Evolutionary conservation across 1,284 basidiomycete genomes (phyloP).

Genomic region (Schizophyllum amplum): DNA sequence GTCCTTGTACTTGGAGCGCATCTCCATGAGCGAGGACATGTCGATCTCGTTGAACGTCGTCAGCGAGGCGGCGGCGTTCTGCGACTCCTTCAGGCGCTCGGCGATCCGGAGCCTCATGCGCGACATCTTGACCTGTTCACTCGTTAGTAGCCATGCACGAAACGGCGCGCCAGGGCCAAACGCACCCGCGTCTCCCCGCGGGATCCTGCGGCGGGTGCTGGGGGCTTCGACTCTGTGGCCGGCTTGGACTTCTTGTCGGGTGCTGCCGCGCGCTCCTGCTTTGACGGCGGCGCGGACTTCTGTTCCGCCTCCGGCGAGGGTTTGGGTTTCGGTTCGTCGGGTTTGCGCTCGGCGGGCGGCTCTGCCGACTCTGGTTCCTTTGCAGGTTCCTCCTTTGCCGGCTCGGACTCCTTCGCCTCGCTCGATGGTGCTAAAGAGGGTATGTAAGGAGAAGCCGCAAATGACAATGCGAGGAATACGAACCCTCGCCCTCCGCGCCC

Average conservation of each 20-base stretch:
- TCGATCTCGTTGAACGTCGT: slow-evolving; percentile 99
- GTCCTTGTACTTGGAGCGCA: slow-evolving; percentile 96
- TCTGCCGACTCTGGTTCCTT: no score
- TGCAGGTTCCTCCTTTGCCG: slow-evolving; percentile 33
- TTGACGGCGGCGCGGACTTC: slow-evolving; percentile 26
- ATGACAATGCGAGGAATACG: slow-evolving; percentile 15
- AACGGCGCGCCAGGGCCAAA: background rate
- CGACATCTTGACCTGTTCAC: slow-evolving; percentile 84
- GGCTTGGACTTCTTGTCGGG: slow-evolving; percentile 21
- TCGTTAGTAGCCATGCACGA: background rate
- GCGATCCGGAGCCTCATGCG: slow-evolving; percentile 97
- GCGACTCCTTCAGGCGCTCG: slow-evolving; percentile 96
- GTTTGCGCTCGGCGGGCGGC: no score
- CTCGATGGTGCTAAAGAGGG: slow-evolving; percentile 7
- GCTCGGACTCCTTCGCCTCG: slow-evolving; percentile 23
- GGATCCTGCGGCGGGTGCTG: slow-evolving; percentile 40
- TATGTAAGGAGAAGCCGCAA: slow-evolving; percentile 1
- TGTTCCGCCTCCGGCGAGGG: no score
- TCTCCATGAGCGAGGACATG: slow-evolving; percentile 92
- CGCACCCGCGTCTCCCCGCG: slow-evolving; percentile 80
- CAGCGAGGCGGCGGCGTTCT: slow-evolving; percentile 93
- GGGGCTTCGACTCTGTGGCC: slow-evolving; percentile 13
- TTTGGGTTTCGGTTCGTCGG: no score
- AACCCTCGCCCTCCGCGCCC: slow-evolving; percentile 59
- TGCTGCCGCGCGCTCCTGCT: slow-evolving; percentile 24